Evolutionary conservation across 1,284 basidiomycete species (phyloP).

Genomic region (Ustilago xerochloae): DNA sequence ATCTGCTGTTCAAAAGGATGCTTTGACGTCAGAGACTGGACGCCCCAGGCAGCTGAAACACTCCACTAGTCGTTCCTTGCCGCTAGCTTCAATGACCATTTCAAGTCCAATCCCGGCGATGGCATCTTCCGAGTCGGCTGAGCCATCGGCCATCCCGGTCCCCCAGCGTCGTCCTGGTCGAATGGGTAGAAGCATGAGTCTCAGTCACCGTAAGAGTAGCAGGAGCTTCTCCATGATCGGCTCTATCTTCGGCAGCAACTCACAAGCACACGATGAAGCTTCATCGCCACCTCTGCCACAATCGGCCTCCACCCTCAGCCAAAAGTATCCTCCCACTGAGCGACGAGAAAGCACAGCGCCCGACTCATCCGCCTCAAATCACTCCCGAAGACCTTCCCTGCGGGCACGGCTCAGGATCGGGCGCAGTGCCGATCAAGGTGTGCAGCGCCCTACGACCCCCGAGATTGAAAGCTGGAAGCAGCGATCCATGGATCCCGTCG

Average conservation of each 20-base stretch:
- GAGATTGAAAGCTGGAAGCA: constrained; percentile 56
- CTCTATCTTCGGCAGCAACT: constrained; percentile 15
- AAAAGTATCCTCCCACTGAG: constrained; percentile 1
- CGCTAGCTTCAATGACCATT: constrained; percentile 15
- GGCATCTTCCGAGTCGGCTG: neutral
- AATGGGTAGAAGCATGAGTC: constrained; percentile 10
- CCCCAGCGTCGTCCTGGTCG: constrained; percentile 20
- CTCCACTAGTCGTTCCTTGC: constrained; percentile 23
- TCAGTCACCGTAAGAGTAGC: constrained; percentile 40
- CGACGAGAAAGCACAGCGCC: neutral
- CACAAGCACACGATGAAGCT: neutral
- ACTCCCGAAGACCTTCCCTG: constrained; percentile 24
- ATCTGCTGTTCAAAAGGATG: constrained; percentile 2
- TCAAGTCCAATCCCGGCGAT: constrained; percentile 13
- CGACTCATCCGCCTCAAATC: constrained; percentile 1
- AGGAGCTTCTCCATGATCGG: constrained; percentile 41
- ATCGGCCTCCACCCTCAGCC: constrained; percentile 5
- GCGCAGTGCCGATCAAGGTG: constrained; percentile 3
- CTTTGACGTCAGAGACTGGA: neutral
- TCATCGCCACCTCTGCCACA: constrained; percentile 21
- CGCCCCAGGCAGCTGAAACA: constrained; percentile 19
- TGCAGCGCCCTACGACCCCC: constrained; percentile 33
- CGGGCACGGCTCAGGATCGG: constrained; percentile 17
- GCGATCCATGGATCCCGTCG: neutral
- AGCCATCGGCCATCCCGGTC: neutral